Evolutionary conservation across 1,139 yeast species (phyloP), one percentile per base, ranked within the genome.

Genomic region (Blastobotrys buckinghamii): DNA sequence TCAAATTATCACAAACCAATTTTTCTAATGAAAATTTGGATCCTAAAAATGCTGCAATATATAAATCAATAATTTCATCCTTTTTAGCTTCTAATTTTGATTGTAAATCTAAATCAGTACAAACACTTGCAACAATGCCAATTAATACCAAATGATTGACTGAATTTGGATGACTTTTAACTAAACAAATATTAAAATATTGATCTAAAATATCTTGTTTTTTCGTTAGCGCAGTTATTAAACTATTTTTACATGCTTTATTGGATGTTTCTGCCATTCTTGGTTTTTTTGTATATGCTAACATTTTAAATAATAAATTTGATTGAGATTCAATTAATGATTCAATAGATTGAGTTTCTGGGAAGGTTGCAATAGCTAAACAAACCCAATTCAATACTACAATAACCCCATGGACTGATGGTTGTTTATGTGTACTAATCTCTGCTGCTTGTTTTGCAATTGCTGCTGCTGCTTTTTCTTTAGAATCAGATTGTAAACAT

Each of bases 381-480:
- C 73, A 75, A 42, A 71, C 65, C 89, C 90, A 84, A 30, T 72
- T 71, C 42, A 83, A 68, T 16, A 83, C 67, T 3, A 82, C 73
- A 59, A 79, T 67, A 51, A 78, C 67, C 61, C 79, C 85, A 6
- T 79, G 68, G 4, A 74, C 62, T 2, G 90, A 84, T 38, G 77
- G 48, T 24, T 32, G 50, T 47, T 38, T 52, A 46, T 42, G 49
- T 50, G 38, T 51, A 29, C 44, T 36, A 26, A 39, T 45, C 29
- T 32, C 38, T 15, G 32, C 17, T n/a, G 45, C 42, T 49, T 60
- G 36, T 55, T 63, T 53, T 55, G 59, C 34, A 55, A 54, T 51
- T 22, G 82, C 77, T 45, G 67, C 66, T 50, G 78, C 66, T 47
- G 76, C 60, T 13, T 50, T 44, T 19, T 59, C 46, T 22, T 60